A percentile compares a stretch with the other conserved stretches of the same genome.
These are phyloP conservation scores for Mangifera indica DNA, from an alignment of 345 rosid species.

Conservation along the genomic window DNA sequence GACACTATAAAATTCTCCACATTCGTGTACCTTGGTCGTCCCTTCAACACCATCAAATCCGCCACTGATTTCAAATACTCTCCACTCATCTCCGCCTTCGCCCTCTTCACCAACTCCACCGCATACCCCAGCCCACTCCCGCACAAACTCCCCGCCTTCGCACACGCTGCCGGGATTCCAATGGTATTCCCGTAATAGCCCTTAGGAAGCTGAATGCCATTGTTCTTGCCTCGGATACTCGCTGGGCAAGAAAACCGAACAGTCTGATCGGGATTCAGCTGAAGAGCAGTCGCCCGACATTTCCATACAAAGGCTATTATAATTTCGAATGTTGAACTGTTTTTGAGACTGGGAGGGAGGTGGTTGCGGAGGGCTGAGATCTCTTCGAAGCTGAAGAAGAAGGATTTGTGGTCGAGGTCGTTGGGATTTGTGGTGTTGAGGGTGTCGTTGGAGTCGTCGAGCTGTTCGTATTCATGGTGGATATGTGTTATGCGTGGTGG, in stretches of 20 bases:
- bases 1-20: conserved; percentile 9
- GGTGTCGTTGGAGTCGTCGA: neutral
- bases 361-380: conserved; percentile 3
- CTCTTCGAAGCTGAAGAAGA: conserved; percentile 21
- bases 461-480: conserved; percentile 14
- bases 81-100: too few species aligned
- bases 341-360: conserved; percentile 3
- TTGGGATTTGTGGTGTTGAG: neutral
- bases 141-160: too few species aligned
- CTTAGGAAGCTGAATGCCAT: too few species aligned
- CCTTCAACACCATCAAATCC: conserved; percentile 16
- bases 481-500: conserved; percentile 6
- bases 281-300: conserved; percentile 9
- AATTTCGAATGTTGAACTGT: conserved; percentile 24
- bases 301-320: conserved; percentile 30
- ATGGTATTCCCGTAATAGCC: too few species aligned
- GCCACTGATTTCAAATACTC: too few species aligned
- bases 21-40: conserved; percentile 3
- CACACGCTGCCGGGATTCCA: too few species aligned
- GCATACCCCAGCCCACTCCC: too few species aligned
- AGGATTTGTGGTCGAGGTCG: conserved; percentile 7
- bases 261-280: too few species aligned
- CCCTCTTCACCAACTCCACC: too few species aligned
- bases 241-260: too few species aligned
- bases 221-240: too few species aligned